A percentile compares a stretch with the other conserved stretches of the same genome.
phyloP scores from a whole-genome alignment of 768 basidiomycete genomes.

The Agrocybe praecox region DNA sequence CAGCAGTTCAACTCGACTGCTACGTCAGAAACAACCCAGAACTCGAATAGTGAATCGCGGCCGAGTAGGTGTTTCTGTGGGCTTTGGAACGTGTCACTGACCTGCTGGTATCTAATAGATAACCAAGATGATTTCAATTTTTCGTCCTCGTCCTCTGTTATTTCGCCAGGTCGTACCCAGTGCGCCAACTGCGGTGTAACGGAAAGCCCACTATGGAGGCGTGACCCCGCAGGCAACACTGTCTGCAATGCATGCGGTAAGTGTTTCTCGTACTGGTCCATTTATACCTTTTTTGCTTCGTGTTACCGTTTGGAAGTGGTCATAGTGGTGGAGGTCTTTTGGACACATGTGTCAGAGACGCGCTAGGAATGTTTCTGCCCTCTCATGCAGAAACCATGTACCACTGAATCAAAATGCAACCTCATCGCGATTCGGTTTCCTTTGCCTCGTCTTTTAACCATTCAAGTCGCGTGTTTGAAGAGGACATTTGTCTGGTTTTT shows the following conservation, averaged over 20 bases:
- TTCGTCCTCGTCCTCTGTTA: constrained; percentile 17
- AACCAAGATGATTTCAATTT: constrained; percentile 29
- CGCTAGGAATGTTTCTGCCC: constrained; percentile 6
- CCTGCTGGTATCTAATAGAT: constrained; percentile 7
- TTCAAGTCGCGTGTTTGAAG: constrained; percentile 3
- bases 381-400: constrained; percentile 1
- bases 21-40: constrained; percentile 21
- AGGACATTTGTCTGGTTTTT: background rate
- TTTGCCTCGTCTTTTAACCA: background rate
- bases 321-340: constrained; percentile 4
- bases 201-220: constrained; percentile 83
- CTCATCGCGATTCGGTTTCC: constrained; percentile 12
- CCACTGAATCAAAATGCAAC: constrained; percentile 1
- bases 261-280: constrained; percentile 37
- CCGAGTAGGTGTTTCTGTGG: constrained; percentile 19
- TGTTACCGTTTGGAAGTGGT: constrained; percentile 7
- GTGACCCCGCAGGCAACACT: constrained; percentile 78
- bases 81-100: background rate
- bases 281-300: constrained; percentile 19
- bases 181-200: constrained; percentile 80
- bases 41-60: constrained; percentile 25
- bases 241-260: constrained; percentile 92
- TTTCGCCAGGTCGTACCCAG: constrained; percentile 42
- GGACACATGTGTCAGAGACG: constrained; percentile 24
- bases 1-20: constrained; percentile 36